phyloP scores from a whole-genome alignment of 83 land plant species.

The Diphasiastrum complanatum region DNA sequence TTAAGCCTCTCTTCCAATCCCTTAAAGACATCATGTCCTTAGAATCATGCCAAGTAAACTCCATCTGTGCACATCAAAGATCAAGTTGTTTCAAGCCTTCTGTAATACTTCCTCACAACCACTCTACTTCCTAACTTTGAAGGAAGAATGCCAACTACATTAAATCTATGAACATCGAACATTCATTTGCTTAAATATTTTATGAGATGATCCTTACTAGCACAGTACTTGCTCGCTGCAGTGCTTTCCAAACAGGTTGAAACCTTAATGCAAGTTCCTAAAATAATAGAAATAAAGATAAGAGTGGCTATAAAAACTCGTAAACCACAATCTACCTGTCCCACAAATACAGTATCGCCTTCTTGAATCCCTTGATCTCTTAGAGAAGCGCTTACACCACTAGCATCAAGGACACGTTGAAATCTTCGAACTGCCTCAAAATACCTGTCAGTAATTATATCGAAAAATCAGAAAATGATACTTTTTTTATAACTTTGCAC shows the following conservation, averaged over 20 bases:
- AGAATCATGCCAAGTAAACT: background rate
- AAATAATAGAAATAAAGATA: too few relatives aligned
- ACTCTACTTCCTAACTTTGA: too few relatives aligned
- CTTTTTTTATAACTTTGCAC: too few relatives aligned
- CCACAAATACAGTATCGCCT: background rate
- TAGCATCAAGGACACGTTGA: background rate
- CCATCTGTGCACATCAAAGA: background rate
- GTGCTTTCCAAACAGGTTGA: too few relatives aligned
- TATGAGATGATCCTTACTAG: too few relatives aligned
- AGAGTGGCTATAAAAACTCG: background rate
- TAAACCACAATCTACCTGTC: background rate
- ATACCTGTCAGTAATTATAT: background rate
- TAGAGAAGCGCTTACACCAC: background rate
- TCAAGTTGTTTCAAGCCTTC: background rate
- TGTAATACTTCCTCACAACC: too few relatives aligned
- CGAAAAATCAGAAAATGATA: too few relatives aligned
- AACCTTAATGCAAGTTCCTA: too few relatives aligned
- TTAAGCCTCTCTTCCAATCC: background rate
- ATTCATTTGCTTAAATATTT: too few relatives aligned
- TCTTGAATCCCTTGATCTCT: background rate
- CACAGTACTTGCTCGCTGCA: too few relatives aligned
- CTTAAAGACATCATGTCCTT: background rate
- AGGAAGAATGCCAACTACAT: too few relatives aligned
- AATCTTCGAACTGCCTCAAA: background rate
- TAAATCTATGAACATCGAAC: too few relatives aligned